These are phyloP conservation scores for Solanum ossicruentum DNA, from an alignment of 257 asterid species.

Conservation along the genomic window DNA sequence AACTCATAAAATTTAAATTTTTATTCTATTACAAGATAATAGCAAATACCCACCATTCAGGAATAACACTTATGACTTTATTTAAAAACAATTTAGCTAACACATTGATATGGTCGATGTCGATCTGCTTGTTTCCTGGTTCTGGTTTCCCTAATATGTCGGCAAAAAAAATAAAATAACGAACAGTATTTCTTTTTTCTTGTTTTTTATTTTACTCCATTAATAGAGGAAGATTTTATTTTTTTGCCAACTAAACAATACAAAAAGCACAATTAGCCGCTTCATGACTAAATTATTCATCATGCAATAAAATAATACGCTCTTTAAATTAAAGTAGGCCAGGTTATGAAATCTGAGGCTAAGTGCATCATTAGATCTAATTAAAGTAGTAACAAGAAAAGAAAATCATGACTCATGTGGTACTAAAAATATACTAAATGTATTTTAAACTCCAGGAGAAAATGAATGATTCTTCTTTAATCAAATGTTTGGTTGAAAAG, in stretches of 20 bases:
- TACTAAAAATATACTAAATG: not conserved
- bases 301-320: not conserved
- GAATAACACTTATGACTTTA: not conserved
- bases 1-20: not conserved
- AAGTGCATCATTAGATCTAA: not conserved
- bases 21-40: not conserved
- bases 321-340: not conserved
- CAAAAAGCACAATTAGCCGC: not conserved
- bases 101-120: not conserved
- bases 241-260: not conserved
- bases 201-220: not conserved
- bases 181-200: not conserved
- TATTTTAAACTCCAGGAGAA: not conserved
- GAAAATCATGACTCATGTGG: not conserved
- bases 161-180: slow-evolving; percentile 2
- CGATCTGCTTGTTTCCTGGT: slow-evolving; percentile 12
- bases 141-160: slow-evolving; percentile 19
- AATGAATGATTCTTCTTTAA: not conserved
- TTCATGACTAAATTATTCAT: slow-evolving; percentile 1
- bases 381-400: not conserved
- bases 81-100: not conserved
- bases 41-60: not conserved
- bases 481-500: slow-evolving; percentile 4
- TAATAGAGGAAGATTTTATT: not conserved
- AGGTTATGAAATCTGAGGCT: not conserved